Evolutionary conservation across 345 rosid species (phyloP).

Genomic region (Crucihimalaya himalaica): DNA sequence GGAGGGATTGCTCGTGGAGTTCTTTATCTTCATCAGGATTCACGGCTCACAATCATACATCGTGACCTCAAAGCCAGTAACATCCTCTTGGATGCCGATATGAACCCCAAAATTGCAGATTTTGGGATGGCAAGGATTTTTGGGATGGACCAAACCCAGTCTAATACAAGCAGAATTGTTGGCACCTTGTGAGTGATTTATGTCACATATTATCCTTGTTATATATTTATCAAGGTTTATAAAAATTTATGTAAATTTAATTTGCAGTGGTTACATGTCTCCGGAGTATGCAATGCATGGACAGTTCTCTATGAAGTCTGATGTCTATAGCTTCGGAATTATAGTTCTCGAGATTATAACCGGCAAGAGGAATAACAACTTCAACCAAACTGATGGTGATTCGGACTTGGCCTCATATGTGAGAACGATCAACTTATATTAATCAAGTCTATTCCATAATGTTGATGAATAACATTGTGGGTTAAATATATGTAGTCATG

Average conservation of each 20-base stretch:
- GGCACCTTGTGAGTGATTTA: not conserved
- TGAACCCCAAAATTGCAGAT: not conserved
- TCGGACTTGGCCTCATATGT: not conserved
- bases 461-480: not conserved
- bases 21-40: not conserved
- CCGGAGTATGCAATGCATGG: not conserved
- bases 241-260: not conserved
- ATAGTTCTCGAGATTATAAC: not conserved
- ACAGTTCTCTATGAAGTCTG: not conserved
- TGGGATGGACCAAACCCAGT: not conserved
- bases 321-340: not conserved
- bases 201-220: not conserved
- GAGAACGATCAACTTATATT: not conserved
- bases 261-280: not conserved
- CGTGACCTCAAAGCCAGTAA: not conserved
- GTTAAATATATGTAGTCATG: not conserved
- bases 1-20: not conserved
- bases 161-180: not conserved
- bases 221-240: not conserved
- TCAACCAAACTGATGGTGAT: not conserved
- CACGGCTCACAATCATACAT: not conserved
- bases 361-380: not conserved
- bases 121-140: not conserved
- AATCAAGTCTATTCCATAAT: not conserved
- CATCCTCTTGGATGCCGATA: not conserved